Evolutionary conservation across 352 stramenopile species (phyloP), one percentile per base, ranked within the genome.

Genomic region (Phytophthora meadii): DNA sequence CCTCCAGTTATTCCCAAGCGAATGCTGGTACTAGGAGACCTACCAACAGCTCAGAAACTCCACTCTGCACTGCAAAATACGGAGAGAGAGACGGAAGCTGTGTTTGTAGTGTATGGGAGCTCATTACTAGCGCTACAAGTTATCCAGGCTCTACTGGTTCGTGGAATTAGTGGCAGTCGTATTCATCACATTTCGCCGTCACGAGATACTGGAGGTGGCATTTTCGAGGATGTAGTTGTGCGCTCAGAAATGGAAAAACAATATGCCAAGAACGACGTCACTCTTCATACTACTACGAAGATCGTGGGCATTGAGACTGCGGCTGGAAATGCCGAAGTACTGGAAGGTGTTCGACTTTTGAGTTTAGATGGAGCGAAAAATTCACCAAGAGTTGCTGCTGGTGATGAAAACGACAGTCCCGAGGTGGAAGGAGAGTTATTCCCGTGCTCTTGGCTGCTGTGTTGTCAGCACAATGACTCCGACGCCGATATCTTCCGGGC

Each of bases 401-500:
- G 15, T 2, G 37, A 53, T 22, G 44, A 61, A 22, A 36, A 58
- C 22, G 65, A 52, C 6, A 8, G 4, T 2, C 25, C 34, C 1
- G 36, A 39, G 5, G 36, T 30, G 1, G 37, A 64, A 51, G 62
- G 62, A 40, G 53, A 70, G 28, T 36, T 86, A 19, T 17, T 94
- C 2, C 50, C 64, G 1, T 96, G 90, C 49, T 62, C 72, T 3
- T 85, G 93, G 70, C 45, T 98, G 34, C 74, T 97, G 30, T 94
- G 86, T 65, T 96, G 83, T 41, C 88, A 92, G 54, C 80, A 92
- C 22, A 88, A 87, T 41, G 92, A 97, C 61, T 81, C 89, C 11
- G 89, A 97, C 66, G 77, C 83, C 14, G 90, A 97, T 69, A 69
- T 97, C 1, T 98, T 98, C 64, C 80, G 80, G 4, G 91, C 91